These are phyloP conservation scores for Ramaria rubella DNA, from an alignment of 768 basidiomycete species.

Conservation along the genomic window DNA sequence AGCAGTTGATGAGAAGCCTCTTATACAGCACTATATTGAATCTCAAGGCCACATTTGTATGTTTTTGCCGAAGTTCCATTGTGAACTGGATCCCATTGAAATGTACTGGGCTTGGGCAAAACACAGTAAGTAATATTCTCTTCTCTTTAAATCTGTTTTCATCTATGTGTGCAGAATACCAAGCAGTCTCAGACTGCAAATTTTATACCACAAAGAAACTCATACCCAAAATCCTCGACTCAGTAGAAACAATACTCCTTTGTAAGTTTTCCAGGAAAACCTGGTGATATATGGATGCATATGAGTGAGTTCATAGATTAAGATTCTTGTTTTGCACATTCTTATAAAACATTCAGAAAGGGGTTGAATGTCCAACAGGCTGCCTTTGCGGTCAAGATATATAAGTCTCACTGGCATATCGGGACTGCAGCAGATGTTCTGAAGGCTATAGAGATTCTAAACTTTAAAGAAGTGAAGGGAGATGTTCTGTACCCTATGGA, in stretches of 20 bases:
- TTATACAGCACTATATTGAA: conserved; percentile 22
- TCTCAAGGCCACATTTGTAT: conserved; percentile 24
- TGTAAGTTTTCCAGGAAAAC: conserved; percentile 13
- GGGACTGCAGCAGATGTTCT: not conserved
- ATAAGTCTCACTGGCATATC: conserved; percentile 13
- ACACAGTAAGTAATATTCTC: not conserved
- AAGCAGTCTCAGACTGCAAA: conserved; percentile 19
- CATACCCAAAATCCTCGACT: conserved; percentile 20
- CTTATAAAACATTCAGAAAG: conserved; percentile 5
- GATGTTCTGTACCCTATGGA: not conserved
- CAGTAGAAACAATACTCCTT: conserved; percentile 14
- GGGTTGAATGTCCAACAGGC: conserved; percentile 13
- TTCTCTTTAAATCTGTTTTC: not conserved
- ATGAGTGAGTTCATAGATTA: conserved; percentile 4
- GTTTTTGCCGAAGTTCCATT: conserved; percentile 26
- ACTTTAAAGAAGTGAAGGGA: not conserved
- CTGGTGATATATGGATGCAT: conserved; percentile 16
- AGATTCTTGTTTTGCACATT: not conserved
- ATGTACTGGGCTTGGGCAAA: conserved; percentile 11
- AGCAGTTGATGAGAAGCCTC: conserved; percentile 23
- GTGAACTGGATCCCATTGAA: conserved; percentile 27
- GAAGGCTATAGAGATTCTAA: not conserved
- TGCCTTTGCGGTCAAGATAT: conserved; percentile 16
- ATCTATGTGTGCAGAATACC: conserved; percentile 14
- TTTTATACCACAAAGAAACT: conserved; percentile 20